Base-by-base conservation (phyloP, 441 rosid species). In the Populus hybrid region DNA sequence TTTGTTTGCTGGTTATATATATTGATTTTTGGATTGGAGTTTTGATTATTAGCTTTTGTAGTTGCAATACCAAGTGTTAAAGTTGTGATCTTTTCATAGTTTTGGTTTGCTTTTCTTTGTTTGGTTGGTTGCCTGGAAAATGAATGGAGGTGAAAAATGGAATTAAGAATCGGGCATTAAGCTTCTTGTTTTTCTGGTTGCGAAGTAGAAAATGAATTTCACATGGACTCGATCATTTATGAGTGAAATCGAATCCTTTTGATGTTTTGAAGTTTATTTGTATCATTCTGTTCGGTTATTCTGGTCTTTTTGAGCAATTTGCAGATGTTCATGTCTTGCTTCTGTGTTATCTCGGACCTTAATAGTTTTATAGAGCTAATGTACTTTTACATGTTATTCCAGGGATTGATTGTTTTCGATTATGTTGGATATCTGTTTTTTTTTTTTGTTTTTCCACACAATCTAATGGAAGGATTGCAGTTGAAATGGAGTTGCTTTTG, bases 121-220 rank as follows among this genome's bases (percentile, higher is more conserved):
- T 59, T 79, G 36, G 70, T 84, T 74, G 83, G 79, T 79, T 81
- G 76, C 81, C 72, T 35, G 38, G 78, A 81, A 76, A 53, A 81
- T 14, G 57, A 50, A 50, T 32, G 26, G 61, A 81, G 74, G 35
- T 61, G 57, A 74, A 65, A 40, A 78, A 46, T 38, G 57, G 57
- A 50, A 14, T 14, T 50, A 50, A 50, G 57, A 50, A 50, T 50
- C 19, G 57, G 57, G 57, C 18, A 14, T 50, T 50, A 50, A 50
- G 57, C 7, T 50, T 50, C 57, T 50, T 50, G 19, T 14, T 42
- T 5, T 42, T 14, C 57, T 46, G 57, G 57, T 46, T 46, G 57
- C 5, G 57, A 46, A 14, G 7, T 46, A 46, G 57, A 14, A 5
- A 46, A 46, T 46, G 57, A 46, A 46, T 46, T 46, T 46, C 57